Percentiles rank a stretch among this genome's conserved stretches.
phyloP scores from a whole-genome alignment of 2,329 filamentous ascomycete genomes.

The Verticillium tricorpus region DNA sequence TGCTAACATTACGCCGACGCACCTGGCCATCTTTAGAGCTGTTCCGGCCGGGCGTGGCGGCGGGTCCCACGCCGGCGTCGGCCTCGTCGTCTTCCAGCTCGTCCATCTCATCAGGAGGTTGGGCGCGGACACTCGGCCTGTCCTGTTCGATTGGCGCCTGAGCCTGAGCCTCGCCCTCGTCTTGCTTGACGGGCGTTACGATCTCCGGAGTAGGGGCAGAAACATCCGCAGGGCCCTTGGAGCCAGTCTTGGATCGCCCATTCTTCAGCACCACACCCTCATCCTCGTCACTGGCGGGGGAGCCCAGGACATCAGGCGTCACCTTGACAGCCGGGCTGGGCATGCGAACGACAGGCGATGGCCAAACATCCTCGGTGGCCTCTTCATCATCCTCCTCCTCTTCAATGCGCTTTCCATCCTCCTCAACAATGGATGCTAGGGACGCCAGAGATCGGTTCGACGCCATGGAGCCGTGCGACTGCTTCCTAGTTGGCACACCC shows the following conservation, averaged over 20 bases:
- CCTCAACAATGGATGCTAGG: conserved; percentile 42
- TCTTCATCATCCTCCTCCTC: conserved; percentile 9
- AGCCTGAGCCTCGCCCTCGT: neutral
- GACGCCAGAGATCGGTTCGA: conserved; percentile 34
- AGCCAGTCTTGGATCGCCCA: conserved; percentile 10
- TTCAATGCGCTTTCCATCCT: conserved; percentile 14
- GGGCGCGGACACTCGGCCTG: conserved; percentile 1
- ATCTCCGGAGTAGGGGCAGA: neutral
- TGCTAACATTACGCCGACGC: conserved; percentile 7
- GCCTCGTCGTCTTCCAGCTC: conserved; percentile 1
- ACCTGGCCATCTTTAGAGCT: conserved; percentile 2
- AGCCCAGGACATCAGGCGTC: conserved; percentile 14
- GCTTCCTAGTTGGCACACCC: conserved; percentile 18
- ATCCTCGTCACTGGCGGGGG: conserved; percentile 31
- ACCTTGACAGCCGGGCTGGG: conserved; percentile 22
- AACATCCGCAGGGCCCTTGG: neutral
- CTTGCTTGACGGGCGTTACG: neutral
- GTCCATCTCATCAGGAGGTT: conserved; percentile 6
- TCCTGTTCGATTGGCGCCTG: neutral
- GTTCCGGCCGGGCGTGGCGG: neutral
- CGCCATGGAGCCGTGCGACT: conserved; percentile 15
- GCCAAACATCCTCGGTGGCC: neutral
- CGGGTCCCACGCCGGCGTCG: neutral
- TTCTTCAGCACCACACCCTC: conserved; percentile 32
- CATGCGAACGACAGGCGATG: conserved; percentile 15